Conservation (phyloP, 768 basidiomycete species). For the Sarcodon aspratus region DNA sequence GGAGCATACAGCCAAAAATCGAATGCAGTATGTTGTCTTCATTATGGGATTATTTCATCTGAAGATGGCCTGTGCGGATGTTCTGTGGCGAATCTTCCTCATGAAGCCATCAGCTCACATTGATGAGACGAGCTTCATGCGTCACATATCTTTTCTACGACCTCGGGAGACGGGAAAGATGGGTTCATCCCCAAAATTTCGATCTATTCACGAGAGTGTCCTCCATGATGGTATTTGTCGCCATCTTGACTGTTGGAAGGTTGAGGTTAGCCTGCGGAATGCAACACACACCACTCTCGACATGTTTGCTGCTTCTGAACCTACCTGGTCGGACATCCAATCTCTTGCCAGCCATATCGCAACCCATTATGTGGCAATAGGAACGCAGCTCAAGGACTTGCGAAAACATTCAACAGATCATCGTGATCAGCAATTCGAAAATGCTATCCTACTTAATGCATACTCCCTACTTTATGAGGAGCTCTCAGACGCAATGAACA, state of each 20-base stretch:
- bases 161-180: conserved; percentile 17
- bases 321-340: conserved; percentile 14
- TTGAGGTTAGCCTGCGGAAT: conserved; percentile 10
- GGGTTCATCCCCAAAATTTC: conserved; percentile 15
- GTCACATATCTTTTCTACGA: conserved; percentile 8
- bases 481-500: conserved; percentile 17
- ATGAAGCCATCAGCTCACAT: conserved; percentile 1
- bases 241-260: conserved; percentile 16
- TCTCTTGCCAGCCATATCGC: conserved; percentile 15
- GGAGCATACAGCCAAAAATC: conserved; percentile 17
- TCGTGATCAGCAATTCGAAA: conserved; percentile 23
- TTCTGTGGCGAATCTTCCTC: conserved; percentile 5
- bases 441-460: conserved; percentile 18
- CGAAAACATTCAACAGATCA: not conserved
- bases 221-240: conserved; percentile 8
- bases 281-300: conserved; percentile 11
- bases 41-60: conserved; percentile 23
- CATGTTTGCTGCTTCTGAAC: conserved; percentile 19
- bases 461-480: conserved; percentile 31
- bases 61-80: conserved; percentile 20
- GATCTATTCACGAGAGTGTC: conserved; percentile 18
- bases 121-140: conserved; percentile 7
- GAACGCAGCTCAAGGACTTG: conserved; percentile 7
- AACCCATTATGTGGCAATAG: not conserved
- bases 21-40: conserved; percentile 21